phyloP scores from a whole-genome alignment of 345 rosid genomes.

The Mercurialis annua region DNA sequence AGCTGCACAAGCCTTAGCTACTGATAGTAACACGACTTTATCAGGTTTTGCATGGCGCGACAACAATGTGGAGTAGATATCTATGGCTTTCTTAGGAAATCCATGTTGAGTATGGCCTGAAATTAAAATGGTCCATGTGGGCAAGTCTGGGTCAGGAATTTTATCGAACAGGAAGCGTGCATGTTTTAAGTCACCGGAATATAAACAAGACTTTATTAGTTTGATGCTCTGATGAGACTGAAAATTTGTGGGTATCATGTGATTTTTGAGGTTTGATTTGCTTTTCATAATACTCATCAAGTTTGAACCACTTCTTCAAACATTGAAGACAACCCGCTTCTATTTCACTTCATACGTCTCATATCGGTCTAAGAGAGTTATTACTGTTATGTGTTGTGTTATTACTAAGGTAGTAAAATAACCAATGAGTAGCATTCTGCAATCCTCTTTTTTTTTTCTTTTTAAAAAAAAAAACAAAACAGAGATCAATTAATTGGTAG shows the following conservation, averaged over 20 bases:
- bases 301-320: no score
- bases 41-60: constrained; percentile 16
- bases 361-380: no score
- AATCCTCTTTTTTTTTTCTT: no score
- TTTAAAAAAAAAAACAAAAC: not conserved
- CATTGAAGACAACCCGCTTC: no score
- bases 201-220: not conserved
- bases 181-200: constrained; percentile 14
- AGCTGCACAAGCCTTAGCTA: constrained; percentile 22
- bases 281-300: not conserved
- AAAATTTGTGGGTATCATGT: constrained; percentile 9
- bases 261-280: not conserved
- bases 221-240: constrained; percentile 10
- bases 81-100: constrained; percentile 19
- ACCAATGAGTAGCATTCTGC: no score
- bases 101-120: constrained; percentile 20
- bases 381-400: no score
- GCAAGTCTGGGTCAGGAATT: constrained; percentile 29
- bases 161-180: constrained; percentile 30
- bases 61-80: constrained; percentile 4
- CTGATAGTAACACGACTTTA: constrained; percentile 17
- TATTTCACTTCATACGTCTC: no score
- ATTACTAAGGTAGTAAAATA: no score
- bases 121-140: constrained; percentile 23
- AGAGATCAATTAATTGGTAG: no score